Evolutionary conservation across 495 filamentous ascomycete species (phyloP), one percentile per base, ranked within the genome.

Genomic region (Penicillium paradoxum): DNA sequence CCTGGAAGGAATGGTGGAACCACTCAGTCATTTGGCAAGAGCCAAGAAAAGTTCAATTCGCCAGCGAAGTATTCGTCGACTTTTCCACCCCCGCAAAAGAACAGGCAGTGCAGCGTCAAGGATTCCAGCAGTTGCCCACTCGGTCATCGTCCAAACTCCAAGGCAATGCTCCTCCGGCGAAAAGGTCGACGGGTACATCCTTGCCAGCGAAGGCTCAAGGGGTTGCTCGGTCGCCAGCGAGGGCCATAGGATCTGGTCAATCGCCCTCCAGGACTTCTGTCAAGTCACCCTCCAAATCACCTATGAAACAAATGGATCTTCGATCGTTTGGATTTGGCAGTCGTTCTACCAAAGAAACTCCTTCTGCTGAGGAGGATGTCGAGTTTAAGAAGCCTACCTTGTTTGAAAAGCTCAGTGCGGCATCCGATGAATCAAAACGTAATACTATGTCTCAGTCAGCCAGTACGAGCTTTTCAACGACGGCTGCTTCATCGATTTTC

Each of bases 391-490:
- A 42, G 9, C 37, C 48, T 32, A n/a, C 11, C 29, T 33, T 41
- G 36, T 11, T 41, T 21, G 48, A 50, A 1, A 50, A 21, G 25
- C 48, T 41, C n/a, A 32, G 9, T 3, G 48, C 48, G 13, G 48
- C 21, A 24, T 49, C 43, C 39, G 46, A 41, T 33, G 39, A 53
- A 17, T 21, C 37, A 11, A 48, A 34, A 7, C 27, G 25, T 9
- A 5, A 48, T 3, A 57, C 19, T 17, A 22, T 19, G n/a, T 3
- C 19, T 0, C 37, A 39, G 6, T 50, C 48, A 15, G 27, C 5
- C 6, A 24, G 32, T 15, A 59, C 39, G n/a, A 74, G 66, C 22
- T 71, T 72, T 27, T 53, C 66, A 13, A 69, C 68, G 2, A 48
- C 54, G 0, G 29, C 49, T 3, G 40, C 52, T 9, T 66, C 67